These are phyloP conservation scores for Lentinula raphanica DNA, from an alignment of 768 basidiomycete species.

Conservation along the genomic window DNA sequence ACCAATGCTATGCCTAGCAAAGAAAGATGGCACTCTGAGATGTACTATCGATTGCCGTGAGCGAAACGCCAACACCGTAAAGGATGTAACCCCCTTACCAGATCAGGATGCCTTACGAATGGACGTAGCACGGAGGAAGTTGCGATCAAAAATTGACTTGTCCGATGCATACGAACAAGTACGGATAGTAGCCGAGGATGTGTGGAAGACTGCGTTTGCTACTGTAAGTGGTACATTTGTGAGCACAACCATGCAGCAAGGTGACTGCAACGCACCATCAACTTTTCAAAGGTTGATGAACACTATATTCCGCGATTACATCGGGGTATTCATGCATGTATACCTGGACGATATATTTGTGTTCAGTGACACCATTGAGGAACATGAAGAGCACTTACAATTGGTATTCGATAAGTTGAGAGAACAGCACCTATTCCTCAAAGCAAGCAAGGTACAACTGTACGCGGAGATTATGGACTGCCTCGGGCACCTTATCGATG, in stretches of 20 bases:
- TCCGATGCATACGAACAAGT: constrained; percentile 29
- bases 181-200: constrained; percentile 15
- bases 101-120: constrained; percentile 15
- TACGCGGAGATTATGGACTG: constrained; percentile 19
- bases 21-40: constrained; percentile 19
- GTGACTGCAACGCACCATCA: constrained; percentile 15
- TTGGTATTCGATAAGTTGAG: constrained; percentile 18
- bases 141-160: constrained; percentile 25
- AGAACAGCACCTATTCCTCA: constrained; percentile 18
- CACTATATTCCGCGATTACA: constrained; percentile 16
- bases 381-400: constrained; percentile 21
- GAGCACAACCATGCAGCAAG: constrained; percentile 29
- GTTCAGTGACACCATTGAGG: constrained; percentile 18
- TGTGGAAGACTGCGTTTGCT: constrained; percentile 18
- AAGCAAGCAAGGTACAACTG: constrained; percentile 18
- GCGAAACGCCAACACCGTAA: constrained; percentile 22
- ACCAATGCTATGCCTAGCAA: constrained; percentile 21
- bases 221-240: constrained; percentile 25
- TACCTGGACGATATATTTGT: not conserved
- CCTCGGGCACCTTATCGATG: constrained; percentile 26
- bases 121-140: constrained; percentile 17
- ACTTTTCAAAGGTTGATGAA: constrained; percentile 32
- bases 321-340: not conserved
- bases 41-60: constrained; percentile 12
- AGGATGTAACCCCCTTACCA: constrained; percentile 13